Evolutionary conservation across 208 protist genomes (phyloP), one percentile per base, ranked within the genome.

Genomic region (Trypanosoma rangeli): DNA sequence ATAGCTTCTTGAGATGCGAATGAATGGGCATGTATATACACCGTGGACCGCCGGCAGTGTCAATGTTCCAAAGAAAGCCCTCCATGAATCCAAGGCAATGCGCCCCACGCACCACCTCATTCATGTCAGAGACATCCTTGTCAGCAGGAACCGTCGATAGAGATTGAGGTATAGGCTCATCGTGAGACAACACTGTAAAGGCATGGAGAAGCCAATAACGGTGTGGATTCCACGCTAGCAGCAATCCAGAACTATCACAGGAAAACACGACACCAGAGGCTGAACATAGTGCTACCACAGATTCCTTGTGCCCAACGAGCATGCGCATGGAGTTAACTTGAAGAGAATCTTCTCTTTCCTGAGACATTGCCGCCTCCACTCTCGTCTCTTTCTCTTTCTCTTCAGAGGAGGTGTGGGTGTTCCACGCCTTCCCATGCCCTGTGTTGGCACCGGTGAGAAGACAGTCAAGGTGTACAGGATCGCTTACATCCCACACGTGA

Each of bases 201-300:
- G 50, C 54, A 64, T 68, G 69, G 0, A 74, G 28, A n/a, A 74
- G 63, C 69, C 69, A 68, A 33, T 61, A 64, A 44, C 63, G 61
- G 12, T 59, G 35, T n/a, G 56, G 29, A 57, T 68, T 67, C 69
- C 69, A 74, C 29, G 69, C 44, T 5, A 74, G 33, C 33, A 74
- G 16, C 18, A 53, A 39, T n/a, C 69, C 69, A 31, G 42, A 62
- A 12, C 16, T 35, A 65, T 74, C 69, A 52, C 69, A 74, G 2
- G 69, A 74, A 64, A 74, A 68, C 0, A 74, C 60, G 5, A 74
- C 0, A 8, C 56, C 55, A 33, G 29, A 31, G 33, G 15, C 28
- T 24, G 54, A 44, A 22, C 46, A 31, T 18, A 74, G 16, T 28
- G 69, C 20, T 50, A 74, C 37, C 10, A 74, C 52, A 35, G 69